Evolutionary conservation across 208 protist species (phyloP).

Genomic region (Borovskyia barvae): DNA sequence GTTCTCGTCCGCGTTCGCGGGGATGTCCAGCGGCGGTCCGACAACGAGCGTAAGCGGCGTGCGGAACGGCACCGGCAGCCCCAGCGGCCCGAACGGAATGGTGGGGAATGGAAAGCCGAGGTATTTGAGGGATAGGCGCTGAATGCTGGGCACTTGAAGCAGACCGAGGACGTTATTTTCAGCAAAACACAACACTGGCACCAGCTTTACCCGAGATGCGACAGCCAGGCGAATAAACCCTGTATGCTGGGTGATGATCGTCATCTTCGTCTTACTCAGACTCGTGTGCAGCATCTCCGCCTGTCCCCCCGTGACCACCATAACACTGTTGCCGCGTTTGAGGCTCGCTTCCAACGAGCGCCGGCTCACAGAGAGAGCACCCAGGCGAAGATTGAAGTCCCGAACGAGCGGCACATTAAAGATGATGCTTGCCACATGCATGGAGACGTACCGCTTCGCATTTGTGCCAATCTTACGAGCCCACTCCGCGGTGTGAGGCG

Average conservation of each 20-base stretch:
- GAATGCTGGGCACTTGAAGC: slow-evolving; percentile 60
- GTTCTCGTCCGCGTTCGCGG: slow-evolving; percentile 43
- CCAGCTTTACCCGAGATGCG: slow-evolving; percentile 55
- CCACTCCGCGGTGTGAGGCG: slow-evolving; percentile 57
- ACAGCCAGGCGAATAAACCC: slow-evolving; percentile 82
- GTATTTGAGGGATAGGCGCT: slow-evolving; percentile 50
- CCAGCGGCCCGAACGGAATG: slow-evolving; percentile 67
- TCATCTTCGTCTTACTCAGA: slow-evolving; percentile 44
- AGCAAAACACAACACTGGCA: slow-evolving; percentile 81
- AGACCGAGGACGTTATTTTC: slow-evolving; percentile 78
- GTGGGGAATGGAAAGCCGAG: slow-evolving; percentile 85
- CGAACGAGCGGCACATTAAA: slow-evolving; percentile 74
- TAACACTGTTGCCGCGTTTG: slow-evolving; percentile 55
- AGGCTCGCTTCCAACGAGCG: slow-evolving; percentile 51
- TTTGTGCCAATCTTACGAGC: slow-evolving; percentile 52
- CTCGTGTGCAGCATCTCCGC: slow-evolving; percentile 79
- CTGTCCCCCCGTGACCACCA: slow-evolving; percentile 87
- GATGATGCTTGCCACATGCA: slow-evolving; percentile 70
- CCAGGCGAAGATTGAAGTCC: slow-evolving; percentile 72
- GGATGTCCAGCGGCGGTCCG: slow-evolving; percentile 56
- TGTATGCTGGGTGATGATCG: slow-evolving; percentile 71
- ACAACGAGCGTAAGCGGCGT: slow-evolving; percentile 71
- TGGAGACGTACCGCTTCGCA: slow-evolving; percentile 37
- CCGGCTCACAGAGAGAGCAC: slow-evolving; percentile 57
- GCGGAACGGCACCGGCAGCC: slow-evolving; percentile 61